Evolutionary conservation across 345 rosid genomes (phyloP).

Genomic region (Populus nigra): DNA sequence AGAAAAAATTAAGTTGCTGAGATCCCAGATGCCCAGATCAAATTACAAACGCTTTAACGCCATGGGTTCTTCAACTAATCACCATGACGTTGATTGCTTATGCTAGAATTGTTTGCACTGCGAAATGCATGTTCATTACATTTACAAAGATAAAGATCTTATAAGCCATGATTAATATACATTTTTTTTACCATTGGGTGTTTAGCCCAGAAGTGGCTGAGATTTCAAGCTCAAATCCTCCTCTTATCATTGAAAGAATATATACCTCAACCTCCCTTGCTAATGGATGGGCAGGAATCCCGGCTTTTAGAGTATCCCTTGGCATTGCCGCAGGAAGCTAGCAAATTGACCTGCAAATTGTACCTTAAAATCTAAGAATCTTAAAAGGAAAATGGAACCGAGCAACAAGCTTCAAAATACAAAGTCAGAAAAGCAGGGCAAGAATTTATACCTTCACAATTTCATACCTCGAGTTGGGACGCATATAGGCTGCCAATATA

Average conservation of each 20-base stretch:
- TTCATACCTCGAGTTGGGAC: constrained; percentile 77
- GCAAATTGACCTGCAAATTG: constrained; percentile 70
- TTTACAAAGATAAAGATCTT: background rate
- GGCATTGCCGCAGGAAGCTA: constrained; percentile 47
- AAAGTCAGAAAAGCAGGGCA: background rate
- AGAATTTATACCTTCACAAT: constrained; percentile 68
- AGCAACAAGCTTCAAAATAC: background rate
- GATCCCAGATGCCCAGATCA: background rate
- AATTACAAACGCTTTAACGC: background rate
- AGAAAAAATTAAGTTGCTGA: background rate
- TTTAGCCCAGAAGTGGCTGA: too few species aligned
- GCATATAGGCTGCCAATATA: constrained; percentile 71
- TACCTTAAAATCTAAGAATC: background rate
- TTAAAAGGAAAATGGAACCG: background rate
- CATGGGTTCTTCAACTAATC: background rate
- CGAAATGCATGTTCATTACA: background rate
- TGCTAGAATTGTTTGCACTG: background rate
- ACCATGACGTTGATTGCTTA: background rate
- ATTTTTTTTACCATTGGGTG: too few species aligned
- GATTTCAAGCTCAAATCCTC: too few species aligned
- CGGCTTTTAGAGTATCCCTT: constrained; percentile 42
- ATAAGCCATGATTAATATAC: background rate
- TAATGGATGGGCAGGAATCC: constrained; percentile 36
- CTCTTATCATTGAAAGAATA: background rate
- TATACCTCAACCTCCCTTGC: constrained; percentile 64